These are phyloP conservation scores for California macrophylla DNA, from an alignment of 441 rosid species.

Conservation along the genomic window DNA sequence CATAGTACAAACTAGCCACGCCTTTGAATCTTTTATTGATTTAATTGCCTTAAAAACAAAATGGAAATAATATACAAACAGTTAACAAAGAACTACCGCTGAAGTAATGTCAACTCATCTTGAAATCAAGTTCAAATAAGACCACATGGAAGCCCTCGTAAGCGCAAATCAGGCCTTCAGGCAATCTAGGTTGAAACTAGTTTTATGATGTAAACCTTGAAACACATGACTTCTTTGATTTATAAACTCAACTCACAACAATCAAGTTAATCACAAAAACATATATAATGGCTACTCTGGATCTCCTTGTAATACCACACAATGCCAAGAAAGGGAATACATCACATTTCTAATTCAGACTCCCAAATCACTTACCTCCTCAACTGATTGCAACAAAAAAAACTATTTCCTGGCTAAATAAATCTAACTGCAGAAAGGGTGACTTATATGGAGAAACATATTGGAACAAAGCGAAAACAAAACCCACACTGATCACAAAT, in stretches of 20 bases:
- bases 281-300: background rate
- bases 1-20: background rate
- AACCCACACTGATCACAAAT: background rate
- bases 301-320: background rate
- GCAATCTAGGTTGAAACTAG: background rate
- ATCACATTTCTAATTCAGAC: background rate
- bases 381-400: background rate
- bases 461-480: background rate
- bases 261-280: background rate
- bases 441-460: background rate
- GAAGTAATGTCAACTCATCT: background rate
- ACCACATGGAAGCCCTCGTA: background rate
- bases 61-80: background rate
- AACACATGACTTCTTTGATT: constrained; percentile 1
- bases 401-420: background rate
- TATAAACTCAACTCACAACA: background rate
- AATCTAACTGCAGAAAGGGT: background rate
- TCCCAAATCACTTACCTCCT: background rate
- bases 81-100: background rate
- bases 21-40: background rate
- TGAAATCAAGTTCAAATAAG: background rate
- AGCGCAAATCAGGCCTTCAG: background rate
- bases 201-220: background rate
- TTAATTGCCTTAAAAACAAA: background rate
- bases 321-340: background rate